Evolutionary conservation across 2,329 filamentous ascomycete genomes (phyloP).

Genomic region (Verticillium nubilum): DNA sequence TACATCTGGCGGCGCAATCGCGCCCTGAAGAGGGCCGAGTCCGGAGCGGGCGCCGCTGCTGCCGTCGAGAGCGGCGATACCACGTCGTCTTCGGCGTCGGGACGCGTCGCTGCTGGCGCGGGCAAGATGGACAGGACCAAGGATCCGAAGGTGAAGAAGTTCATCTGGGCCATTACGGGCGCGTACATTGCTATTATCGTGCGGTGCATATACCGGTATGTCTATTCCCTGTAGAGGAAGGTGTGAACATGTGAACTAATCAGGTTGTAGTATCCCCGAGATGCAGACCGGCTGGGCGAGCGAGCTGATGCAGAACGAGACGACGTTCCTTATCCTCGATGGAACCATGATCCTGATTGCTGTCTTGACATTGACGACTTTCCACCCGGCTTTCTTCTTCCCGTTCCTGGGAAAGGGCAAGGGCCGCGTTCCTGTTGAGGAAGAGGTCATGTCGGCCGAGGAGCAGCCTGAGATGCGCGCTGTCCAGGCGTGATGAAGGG

Average conservation of each 20-base stretch:
- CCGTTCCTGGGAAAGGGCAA: slow-evolving; percentile 5
- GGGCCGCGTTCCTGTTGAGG: neutral
- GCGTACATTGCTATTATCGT: slow-evolving; percentile 10
- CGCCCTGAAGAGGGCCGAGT: neutral
- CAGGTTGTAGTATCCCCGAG: slow-evolving; percentile 3
- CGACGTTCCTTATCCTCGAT: slow-evolving; percentile 12
- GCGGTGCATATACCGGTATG: slow-evolving; percentile 12
- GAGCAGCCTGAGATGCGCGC: neutral
- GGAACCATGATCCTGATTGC: slow-evolving; percentile 10
- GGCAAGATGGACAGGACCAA: neutral
- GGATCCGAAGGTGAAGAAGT: slow-evolving; percentile 5
- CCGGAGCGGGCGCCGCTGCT: neutral
- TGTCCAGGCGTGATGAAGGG: neutral
- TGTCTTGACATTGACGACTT: slow-evolving; percentile 2
- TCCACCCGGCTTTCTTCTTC: slow-evolving; percentile 11
- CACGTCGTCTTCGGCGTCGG: neutral
- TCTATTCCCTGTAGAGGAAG: neutral
- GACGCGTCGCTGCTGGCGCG: neutral
- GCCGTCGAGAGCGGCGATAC: neutral
- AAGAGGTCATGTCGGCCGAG: neutral
- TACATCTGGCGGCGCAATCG: slow-evolving; percentile 7
- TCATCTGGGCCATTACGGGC: slow-evolving; percentile 5
- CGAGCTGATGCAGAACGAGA: slow-evolving; percentile 12
- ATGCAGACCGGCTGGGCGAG: slow-evolving; percentile 10
- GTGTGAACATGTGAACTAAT: neutral